phyloP scores from a whole-genome alignment of 2,329 filamentous ascomycete species.

The Talaromyces sp. region DNA sequence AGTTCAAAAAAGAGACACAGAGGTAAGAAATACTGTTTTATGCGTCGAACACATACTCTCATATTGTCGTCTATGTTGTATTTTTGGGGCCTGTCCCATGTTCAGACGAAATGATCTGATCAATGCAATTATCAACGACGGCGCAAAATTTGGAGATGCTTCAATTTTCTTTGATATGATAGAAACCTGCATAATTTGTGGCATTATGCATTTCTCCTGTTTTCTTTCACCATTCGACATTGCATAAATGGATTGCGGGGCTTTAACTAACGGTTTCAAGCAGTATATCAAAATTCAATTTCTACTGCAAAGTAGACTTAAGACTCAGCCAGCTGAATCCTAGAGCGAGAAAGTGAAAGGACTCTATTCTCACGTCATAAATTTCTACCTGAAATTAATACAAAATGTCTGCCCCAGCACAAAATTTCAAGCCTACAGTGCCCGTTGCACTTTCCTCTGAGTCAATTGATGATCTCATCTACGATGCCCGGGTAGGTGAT shows the following conservation, averaged over 20 bases:
- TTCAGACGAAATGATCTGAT: not conserved
- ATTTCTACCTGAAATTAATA: not conserved
- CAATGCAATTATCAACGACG: slow-evolving; percentile 18
- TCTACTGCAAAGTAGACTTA: no score
- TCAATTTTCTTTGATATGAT: not conserved
- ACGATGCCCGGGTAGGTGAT: slow-evolving; percentile 80
- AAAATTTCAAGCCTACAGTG: slow-evolving; percentile 21
- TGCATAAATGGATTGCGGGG: no score
- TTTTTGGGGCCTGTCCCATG: not conserved
- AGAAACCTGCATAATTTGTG: not conserved
- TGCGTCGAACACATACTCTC: not conserved
- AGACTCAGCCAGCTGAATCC: no score
- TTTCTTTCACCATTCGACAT: slow-evolving; percentile 1
- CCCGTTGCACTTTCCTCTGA: slow-evolving; percentile 65
- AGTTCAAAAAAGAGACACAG: slow-evolving; percentile 10
- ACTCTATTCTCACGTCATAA: not conserved
- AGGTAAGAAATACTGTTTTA: slow-evolving; percentile 16
- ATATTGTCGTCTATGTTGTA: not conserved
- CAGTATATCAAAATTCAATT: no score
- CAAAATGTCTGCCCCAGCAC: slow-evolving; percentile 11
- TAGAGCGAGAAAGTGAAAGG: no score
- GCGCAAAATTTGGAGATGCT: slow-evolving; percentile 10
- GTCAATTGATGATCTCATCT: slow-evolving; percentile 88
- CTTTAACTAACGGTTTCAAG: no score
- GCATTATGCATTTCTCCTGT: no score